phyloP scores from a whole-genome alignment of 176 grass and related monocot species.

The Carex parvula region DNA sequence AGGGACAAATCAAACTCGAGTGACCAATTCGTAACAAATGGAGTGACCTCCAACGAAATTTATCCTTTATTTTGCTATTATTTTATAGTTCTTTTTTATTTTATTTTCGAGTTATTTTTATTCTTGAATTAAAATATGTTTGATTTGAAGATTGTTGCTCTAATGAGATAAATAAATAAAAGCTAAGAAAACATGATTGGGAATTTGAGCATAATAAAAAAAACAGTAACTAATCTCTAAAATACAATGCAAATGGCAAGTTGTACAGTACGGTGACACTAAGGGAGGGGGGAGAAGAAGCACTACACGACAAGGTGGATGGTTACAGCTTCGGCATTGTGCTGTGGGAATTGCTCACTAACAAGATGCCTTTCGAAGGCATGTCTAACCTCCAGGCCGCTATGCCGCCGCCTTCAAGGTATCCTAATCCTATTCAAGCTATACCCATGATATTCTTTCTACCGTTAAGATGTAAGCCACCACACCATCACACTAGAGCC shows the following conservation, averaged over 20 bases:
- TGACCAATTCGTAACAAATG: too few species aligned
- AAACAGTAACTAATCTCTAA: background rate
- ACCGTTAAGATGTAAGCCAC: background rate
- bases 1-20: too few species aligned
- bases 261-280: slow-evolving; percentile 97
- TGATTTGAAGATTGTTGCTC: background rate
- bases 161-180: background rate
- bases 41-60: too few species aligned
- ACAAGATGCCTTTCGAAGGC: slow-evolving; percentile 98
- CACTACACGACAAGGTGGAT: slow-evolving; percentile 99
- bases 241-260: slow-evolving; percentile 36
- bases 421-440: background rate
- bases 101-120: too few species aligned
- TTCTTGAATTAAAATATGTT: too few species aligned
- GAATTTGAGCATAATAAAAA: background rate
- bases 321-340: slow-evolving; percentile 99
- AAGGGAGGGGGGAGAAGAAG: slow-evolving; percentile 91
- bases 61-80: too few species aligned
- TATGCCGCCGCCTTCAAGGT: slow-evolving; percentile 99
- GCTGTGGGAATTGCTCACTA: slow-evolving; percentile 91
- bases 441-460: background rate
- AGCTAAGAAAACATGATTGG: background rate
- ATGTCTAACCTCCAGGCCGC: slow-evolving; percentile 99
- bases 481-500: background rate
- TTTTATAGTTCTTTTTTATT: too few species aligned